Base-by-base conservation (phyloP, 2,329 filamentous ascomycete genomes). In the Esteya vermicola region DNA sequence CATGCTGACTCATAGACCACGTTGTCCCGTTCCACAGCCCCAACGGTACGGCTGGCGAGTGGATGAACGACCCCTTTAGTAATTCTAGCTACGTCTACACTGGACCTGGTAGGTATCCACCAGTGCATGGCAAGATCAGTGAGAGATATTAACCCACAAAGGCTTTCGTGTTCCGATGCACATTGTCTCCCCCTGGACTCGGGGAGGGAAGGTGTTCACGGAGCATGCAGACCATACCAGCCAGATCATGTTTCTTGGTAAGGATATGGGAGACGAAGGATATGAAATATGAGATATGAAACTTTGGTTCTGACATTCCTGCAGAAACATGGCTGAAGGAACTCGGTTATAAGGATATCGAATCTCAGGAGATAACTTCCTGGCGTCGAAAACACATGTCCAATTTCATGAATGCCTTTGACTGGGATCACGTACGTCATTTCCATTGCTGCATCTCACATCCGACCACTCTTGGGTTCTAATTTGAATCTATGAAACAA, bases 181-280 rank as follows among this genome's bases (percentile, higher is more conserved):
- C 48, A 65, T 68, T 45, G 54, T 69, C 34, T 67, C 64, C 1
- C 65, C 65, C 0, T 68, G 64, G 63, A 68, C 65, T 4, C 61
- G 64, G 13, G 64, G 64, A 27, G 60, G 58, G 16, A 57, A 62
- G 18, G 63, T 68, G 3, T 67, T 67, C 46, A 65, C 62, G 10
- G 64, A 68, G 49, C 60, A 63, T 25, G 58, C 61, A n/a, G 65
- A 68, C 47, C 65, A 68, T 49, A 67, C 59, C 49, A 67, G 63
- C 1, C 65, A 68, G 44, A 66, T 67, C 35, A 52, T 65, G 36
- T 68, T 68, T 44, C 43, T 69, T 8, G 65, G 69, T 46, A 50
- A 66, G 45, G 68, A 65, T n/a, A n/a, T n/a, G n/a, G n/a, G n/a
- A n/a, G n/a, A n/a, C n/a, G n/a, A n/a, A n/a, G n/a, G n/a, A n/a